Conservation (phyloP, 164 flowering plant species). For the Liquidambar formosana region DNA sequence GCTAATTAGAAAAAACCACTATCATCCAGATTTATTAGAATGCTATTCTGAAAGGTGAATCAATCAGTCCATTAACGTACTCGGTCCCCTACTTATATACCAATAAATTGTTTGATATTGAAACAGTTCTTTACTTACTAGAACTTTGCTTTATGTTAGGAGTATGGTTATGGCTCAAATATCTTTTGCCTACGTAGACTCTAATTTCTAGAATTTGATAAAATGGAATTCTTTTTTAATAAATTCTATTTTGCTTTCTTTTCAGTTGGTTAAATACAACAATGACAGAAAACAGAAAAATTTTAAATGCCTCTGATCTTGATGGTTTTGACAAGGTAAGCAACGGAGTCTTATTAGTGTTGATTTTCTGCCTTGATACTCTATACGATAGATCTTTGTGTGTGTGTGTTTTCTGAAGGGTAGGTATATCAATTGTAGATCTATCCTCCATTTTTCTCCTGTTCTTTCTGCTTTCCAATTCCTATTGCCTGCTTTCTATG, state of each 20-base stretch:
- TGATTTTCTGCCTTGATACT: neutral
- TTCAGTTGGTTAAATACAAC: conserved; percentile 97
- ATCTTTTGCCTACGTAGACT: too few species aligned
- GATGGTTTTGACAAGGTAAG: conserved; percentile 96
- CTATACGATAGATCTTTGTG: neutral
- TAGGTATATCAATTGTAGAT: too few species aligned
- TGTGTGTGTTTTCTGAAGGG: neutral
- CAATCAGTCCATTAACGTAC: neutral
- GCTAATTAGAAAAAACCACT: neutral
- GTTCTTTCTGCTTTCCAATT: neutral
- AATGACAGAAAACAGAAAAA: too few species aligned
- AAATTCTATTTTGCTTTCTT: neutral
- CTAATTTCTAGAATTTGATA: too few species aligned
- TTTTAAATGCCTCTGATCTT: conserved; percentile 69
- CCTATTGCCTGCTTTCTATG: neutral
- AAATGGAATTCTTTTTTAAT: too few species aligned
- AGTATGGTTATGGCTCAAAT: too few species aligned
- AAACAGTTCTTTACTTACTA: too few species aligned
- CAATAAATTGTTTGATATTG: too few species aligned
- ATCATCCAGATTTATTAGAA: neutral
- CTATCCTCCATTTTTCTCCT: too few species aligned
- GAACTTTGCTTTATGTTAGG: too few species aligned
- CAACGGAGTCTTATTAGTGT: neutral
- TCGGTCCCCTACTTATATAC: too few species aligned
- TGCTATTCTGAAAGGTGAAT: neutral